Evolutionary conservation across 2,329 filamentous ascomycete genomes (phyloP).

Genomic region (Zasmidium cellare): DNA sequence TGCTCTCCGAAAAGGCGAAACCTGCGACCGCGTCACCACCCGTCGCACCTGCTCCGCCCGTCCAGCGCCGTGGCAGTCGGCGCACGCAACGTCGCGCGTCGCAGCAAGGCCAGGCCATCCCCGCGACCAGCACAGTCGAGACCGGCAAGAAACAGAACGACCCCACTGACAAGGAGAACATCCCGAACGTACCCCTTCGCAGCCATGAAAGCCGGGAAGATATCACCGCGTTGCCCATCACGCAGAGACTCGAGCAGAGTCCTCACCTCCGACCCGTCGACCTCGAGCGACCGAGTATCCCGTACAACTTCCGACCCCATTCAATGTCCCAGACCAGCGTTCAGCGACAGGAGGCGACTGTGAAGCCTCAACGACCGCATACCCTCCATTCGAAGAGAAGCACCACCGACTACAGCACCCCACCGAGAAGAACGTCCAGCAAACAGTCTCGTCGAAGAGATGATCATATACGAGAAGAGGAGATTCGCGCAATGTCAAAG

Average conservation of each 20-base stretch:
- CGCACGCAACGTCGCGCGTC: conserved; percentile 15
- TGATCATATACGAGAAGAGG: conserved; percentile 77
- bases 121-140: conserved; percentile 5
- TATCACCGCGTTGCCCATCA: conserved; percentile 49
- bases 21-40: conserved; percentile 3
- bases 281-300: conserved; percentile 38
- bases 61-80: conserved; percentile 10
- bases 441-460: conserved; percentile 64
- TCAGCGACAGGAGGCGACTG: conserved; percentile 21
- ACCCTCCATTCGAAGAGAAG: conserved; percentile 40
- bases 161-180: conserved; percentile 25
- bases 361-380: conserved; percentile 25
- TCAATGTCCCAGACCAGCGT: conserved; percentile 32
- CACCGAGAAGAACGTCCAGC: conserved; percentile 70
- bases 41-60: conserved; percentile 5
- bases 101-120: conserved; percentile 13
- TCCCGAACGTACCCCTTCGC: conserved; percentile 32
- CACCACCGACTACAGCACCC: conserved; percentile 47
- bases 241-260: conserved; percentile 43
- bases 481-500: conserved; percentile 81
- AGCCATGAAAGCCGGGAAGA: conserved; percentile 41
- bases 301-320: conserved; percentile 44
- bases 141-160: conserved; percentile 10
- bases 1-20: conserved; percentile 52
- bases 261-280: conserved; percentile 50